Evolutionary conservation across 2,329 filamentous ascomycete species (phyloP).

Genomic region (Aquanectria penicillioides): DNA sequence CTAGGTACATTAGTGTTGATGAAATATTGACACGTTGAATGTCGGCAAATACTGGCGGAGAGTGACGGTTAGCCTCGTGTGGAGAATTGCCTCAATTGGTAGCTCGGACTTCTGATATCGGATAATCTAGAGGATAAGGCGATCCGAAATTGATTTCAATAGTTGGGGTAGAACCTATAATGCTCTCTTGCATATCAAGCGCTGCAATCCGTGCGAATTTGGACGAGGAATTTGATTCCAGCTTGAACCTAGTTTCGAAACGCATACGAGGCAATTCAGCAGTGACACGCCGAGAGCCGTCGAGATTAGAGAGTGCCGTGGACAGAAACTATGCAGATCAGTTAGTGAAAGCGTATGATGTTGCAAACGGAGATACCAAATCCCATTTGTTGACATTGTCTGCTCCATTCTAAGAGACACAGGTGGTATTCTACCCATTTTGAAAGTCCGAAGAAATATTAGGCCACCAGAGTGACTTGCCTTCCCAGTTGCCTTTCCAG

Average conservation of each 20-base stretch:
- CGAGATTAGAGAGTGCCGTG: background rate
- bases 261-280: background rate
- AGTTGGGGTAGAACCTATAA: slow-evolving; percentile 3
- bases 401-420: slow-evolving; percentile 7
- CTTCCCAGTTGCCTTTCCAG: slow-evolving; percentile 2
- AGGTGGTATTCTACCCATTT: background rate
- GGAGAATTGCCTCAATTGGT: no score
- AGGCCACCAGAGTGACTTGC: slow-evolving; percentile 4
- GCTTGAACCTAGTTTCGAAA: background rate
- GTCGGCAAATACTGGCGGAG: no score
- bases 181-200: background rate
- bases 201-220: background rate
- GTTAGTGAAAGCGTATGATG: background rate
- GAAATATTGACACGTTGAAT: no score
- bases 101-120: background rate
- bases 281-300: background rate
- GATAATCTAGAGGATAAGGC: background rate
- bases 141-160: background rate
- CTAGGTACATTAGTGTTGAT: no score
- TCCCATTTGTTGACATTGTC: background rate
- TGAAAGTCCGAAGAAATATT: slow-evolving; percentile 6
- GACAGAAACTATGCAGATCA: background rate
- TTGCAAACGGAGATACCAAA: background rate
- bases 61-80: no score
- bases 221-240: background rate